These are phyloP conservation scores for Apiospora hydei DNA, from an alignment of 2,329 filamentous ascomycete species.

Conservation along the genomic window DNA sequence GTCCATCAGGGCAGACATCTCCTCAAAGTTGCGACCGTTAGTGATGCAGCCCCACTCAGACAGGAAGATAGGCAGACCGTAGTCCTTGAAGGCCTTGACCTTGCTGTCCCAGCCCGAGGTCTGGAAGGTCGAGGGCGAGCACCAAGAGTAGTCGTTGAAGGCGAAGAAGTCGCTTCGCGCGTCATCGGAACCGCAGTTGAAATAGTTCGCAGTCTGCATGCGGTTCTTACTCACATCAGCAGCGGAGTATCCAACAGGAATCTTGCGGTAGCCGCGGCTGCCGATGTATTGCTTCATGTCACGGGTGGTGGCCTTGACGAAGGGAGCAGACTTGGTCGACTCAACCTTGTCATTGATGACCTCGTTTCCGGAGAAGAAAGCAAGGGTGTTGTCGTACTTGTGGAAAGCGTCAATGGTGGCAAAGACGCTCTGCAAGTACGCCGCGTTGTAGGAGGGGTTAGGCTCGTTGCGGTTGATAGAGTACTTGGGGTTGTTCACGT, in stretches of 20 bases:
- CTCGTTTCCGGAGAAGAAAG: conserved; percentile 85
- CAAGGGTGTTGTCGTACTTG: conserved; percentile 85
- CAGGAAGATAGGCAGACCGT: conserved; percentile 90
- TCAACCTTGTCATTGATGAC: conserved; percentile 73
- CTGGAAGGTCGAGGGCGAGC: conserved; percentile 71
- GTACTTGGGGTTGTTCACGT: conserved; percentile 90
- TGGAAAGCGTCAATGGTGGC: conserved; percentile 86
- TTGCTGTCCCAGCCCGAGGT: conserved; percentile 85
- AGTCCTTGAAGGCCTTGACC: conserved; percentile 85
- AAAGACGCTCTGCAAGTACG: conserved; percentile 85
- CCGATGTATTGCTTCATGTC: conserved; percentile 77
- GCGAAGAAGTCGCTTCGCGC: conserved; percentile 88
- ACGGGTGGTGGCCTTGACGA: conserved; percentile 80
- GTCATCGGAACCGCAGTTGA: conserved; percentile 90
- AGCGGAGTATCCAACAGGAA: conserved; percentile 79
- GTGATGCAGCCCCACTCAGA: conserved; percentile 93
- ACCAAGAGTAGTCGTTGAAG: conserved; percentile 92
- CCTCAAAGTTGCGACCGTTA: conserved; percentile 81
- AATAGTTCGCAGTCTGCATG: conserved; percentile 85
- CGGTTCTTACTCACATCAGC: conserved; percentile 88
- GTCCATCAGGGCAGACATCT: conserved; percentile 80
- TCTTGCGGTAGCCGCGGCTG: conserved; percentile 64
- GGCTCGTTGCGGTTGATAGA: conserved; percentile 82
- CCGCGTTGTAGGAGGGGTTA: conserved; percentile 81
- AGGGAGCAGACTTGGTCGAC: conserved; percentile 72